phyloP scores from a whole-genome alignment of 2,329 filamentous ascomycete genomes.

The Dactylonectria macrodidyma region DNA sequence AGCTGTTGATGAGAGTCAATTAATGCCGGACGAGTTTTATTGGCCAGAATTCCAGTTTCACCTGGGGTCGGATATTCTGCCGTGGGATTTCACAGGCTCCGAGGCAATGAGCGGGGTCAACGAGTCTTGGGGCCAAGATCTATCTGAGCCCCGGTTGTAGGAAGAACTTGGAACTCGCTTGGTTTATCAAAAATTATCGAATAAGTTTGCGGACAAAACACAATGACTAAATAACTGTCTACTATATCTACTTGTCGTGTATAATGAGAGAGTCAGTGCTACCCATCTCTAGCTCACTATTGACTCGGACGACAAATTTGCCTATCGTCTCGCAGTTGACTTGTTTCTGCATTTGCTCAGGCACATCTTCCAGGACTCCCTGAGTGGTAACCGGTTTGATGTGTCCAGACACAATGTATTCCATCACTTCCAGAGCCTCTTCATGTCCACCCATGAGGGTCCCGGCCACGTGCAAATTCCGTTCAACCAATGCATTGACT shows the following conservation, averaged over 20 bases:
- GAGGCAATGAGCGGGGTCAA: not conserved
- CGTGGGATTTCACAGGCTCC: not conserved
- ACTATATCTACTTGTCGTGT: not conserved
- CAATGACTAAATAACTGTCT: not conserved
- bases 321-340: conserved; percentile 1
- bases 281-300: not conserved
- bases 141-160: not conserved
- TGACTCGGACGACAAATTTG: not conserved
- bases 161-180: too few relatives aligned
- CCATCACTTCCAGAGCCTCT: not conserved
- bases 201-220: not conserved
- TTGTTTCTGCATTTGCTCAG: conserved; percentile 1
- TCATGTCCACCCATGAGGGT: conserved; percentile 14
- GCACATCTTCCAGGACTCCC: not conserved
- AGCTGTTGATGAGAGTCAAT: not conserved
- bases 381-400: not conserved
- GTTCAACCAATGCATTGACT: not conserved
- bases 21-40: not conserved
- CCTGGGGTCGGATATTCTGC: not conserved
- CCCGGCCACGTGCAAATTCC: not conserved
- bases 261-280: not conserved
- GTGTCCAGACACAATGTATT: not conserved
- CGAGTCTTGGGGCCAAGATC: not conserved
- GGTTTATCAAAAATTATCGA: not conserved
- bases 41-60: not conserved